Percentiles rank a stretch among this genome's conserved stretches.
phyloP scores from a whole-genome alignment of 2,329 filamentous ascomycete genomes.

The Grosmannia penicillata region DNA sequence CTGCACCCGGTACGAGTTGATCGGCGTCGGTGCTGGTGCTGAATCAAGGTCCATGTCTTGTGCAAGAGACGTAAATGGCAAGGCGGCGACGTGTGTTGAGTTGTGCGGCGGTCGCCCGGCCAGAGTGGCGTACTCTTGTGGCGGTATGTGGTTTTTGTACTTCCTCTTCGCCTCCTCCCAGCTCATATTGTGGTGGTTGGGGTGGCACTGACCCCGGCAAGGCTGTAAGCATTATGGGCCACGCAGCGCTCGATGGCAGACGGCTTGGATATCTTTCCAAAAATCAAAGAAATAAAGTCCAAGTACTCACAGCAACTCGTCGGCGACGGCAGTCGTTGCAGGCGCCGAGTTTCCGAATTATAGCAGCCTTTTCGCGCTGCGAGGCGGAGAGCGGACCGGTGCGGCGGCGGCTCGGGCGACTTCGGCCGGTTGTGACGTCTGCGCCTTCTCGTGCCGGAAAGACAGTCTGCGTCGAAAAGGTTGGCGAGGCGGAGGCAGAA shows the following conservation, averaged over 20 bases:
- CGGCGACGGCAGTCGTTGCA: constrained; percentile 40
- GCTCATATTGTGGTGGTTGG: constrained; percentile 44
- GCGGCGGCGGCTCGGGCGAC: constrained; percentile 40
- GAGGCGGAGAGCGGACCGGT: constrained; percentile 43
- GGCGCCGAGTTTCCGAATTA: constrained; percentile 45
- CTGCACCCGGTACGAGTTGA: neutral
- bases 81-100: constrained; percentile 23
- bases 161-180: constrained; percentile 44
- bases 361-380: constrained; percentile 42
- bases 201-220: constrained; percentile 31
- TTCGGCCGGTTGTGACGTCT: constrained; percentile 36
- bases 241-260: too few relatives aligned
- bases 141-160: constrained; percentile 37
- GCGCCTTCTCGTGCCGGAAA: constrained; percentile 41
- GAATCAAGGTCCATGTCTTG: constrained; percentile 43
- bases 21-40: constrained; percentile 16
- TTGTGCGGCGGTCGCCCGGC: constrained; percentile 22
- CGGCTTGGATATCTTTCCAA: neutral
- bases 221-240: neutral
- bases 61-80: constrained; percentile 27
- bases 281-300: constrained; percentile 1
- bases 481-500: constrained; percentile 31
- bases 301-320: constrained; percentile 39
- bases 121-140: constrained; percentile 31
- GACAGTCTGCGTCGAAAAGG: constrained; percentile 30